Conservation (phyloP, 768 basidiomycete species). For the Boletus rex-veris region DNA sequence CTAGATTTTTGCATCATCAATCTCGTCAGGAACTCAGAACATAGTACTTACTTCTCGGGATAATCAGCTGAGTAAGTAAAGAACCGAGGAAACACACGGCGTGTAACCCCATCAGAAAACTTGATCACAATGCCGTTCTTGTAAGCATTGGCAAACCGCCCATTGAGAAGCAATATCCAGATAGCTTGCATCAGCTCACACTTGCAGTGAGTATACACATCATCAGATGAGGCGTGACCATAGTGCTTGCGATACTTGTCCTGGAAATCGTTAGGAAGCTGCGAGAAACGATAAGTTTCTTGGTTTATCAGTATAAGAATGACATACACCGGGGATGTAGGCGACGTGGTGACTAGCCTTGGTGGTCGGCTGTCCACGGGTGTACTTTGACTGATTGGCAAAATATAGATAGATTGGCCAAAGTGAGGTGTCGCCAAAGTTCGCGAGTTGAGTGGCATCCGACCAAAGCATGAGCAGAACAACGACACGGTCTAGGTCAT, state of each 20-base stretch:
- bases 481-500: background rate
- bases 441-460: background rate
- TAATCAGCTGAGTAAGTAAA: conserved; percentile 21
- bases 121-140: conserved; percentile 13
- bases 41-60: background rate
- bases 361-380: background rate
- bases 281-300: background rate
- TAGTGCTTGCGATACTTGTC: background rate
- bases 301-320: no score
- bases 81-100: conserved; percentile 10
- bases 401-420: background rate
- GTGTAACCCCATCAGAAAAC: conserved; percentile 9
- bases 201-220: conserved; percentile 13
- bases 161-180: conserved; percentile 14
- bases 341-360: background rate
- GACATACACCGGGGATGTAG: background rate
- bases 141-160: conserved; percentile 13
- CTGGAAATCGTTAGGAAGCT: background rate
- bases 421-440: background rate
- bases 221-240: background rate
- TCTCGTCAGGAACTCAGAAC: background rate
- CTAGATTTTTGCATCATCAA: background rate
- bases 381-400: background rate
- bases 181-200: conserved; percentile 18
- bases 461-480: background rate